These are phyloP conservation scores for Stentor roeselii DNA, from an alignment of 73 alveolate genomes.

Conservation along the genomic window DNA sequence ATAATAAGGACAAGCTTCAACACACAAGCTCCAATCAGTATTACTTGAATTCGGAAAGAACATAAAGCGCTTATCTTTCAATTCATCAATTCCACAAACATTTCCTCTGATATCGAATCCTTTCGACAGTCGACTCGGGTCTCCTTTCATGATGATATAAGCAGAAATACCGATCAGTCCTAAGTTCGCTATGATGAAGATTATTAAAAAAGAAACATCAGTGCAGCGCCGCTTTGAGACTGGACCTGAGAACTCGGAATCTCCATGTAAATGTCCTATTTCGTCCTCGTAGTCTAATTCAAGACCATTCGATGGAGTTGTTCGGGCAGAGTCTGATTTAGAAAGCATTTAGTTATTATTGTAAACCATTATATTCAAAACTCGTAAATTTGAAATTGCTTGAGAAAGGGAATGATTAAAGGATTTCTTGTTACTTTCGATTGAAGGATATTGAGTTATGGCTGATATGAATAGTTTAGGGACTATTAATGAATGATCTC, in stretches of 20 bases:
- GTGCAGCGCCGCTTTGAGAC: neutral
- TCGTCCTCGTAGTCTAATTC: constrained; percentile 6
- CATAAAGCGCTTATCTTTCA: neutral
- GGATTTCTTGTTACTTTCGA: too few species aligned
- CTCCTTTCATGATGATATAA: constrained; percentile 16
- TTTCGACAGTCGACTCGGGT: neutral
- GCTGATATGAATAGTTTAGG: too few species aligned
- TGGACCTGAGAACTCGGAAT: neutral
- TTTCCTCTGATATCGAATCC: constrained; percentile 21
- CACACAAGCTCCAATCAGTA: constrained; percentile 7
- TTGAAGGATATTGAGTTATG: too few species aligned
- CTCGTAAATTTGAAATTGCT: too few species aligned
- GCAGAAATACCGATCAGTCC: neutral
- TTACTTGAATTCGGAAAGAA: constrained; percentile 16
- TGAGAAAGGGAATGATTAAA: too few species aligned
- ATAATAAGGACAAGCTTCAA: constrained; percentile 22
- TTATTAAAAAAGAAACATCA: neutral
- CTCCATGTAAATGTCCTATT: constrained; percentile 1
- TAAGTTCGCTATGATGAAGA: neutral
- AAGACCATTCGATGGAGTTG: neutral
- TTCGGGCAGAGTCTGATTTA: neutral
- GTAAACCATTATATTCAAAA: too few species aligned
- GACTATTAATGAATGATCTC: too few species aligned
- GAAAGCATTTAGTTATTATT: too few species aligned
- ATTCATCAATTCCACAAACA: constrained; percentile 22